phyloP scores from a whole-genome alignment of 2,329 filamentous ascomycete genomes.

The Aspergillus bombycis region DNA sequence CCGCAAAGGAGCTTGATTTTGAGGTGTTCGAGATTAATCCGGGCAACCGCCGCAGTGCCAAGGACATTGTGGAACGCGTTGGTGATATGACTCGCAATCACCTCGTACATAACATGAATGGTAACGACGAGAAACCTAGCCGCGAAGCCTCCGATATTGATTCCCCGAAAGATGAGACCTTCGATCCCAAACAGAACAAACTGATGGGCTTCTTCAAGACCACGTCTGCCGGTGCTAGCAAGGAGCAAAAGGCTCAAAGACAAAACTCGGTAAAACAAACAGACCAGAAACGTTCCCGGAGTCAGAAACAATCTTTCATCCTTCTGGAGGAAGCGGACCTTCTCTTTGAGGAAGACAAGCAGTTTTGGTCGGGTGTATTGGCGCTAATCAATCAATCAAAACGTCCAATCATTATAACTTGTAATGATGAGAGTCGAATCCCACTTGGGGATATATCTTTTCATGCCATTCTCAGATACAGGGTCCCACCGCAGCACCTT shows the following conservation, averaged over 20 bases:
- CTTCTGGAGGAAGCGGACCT: slow-evolving; percentile 92
- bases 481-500: slow-evolving; percentile 65
- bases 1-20: slow-evolving; percentile 87
- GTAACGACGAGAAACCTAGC: slow-evolving; percentile 29
- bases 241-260: slow-evolving; percentile 22
- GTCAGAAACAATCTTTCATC: slow-evolving; percentile 91
- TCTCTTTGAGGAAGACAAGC: slow-evolving; percentile 91
- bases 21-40: slow-evolving; percentile 95
- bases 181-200: slow-evolving; percentile 74
- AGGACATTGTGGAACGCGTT: slow-evolving; percentile 86
- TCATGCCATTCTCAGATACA: slow-evolving; percentile 81
- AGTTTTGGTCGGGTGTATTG: slow-evolving; percentile 86
- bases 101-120: slow-evolving; percentile 65
- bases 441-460: slow-evolving; percentile 74
- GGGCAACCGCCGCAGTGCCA: slow-evolving; percentile 79
- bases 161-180: slow-evolving; percentile 58
- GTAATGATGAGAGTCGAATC: slow-evolving; percentile 85
- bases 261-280: slow-evolving; percentile 26
- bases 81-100: slow-evolving; percentile 98
- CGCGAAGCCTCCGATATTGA: slow-evolving; percentile 34
- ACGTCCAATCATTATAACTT: slow-evolving; percentile 91
- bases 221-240: slow-evolving; percentile 43
- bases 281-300: slow-evolving; percentile 39
- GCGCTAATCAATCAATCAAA: slow-evolving; percentile 81
- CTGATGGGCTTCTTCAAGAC: slow-evolving; percentile 80